Evolutionary conservation across 768 basidiomycete species (phyloP), one percentile per base, ranked within the genome.

Genomic region (Phylloporus scabripes): DNA sequence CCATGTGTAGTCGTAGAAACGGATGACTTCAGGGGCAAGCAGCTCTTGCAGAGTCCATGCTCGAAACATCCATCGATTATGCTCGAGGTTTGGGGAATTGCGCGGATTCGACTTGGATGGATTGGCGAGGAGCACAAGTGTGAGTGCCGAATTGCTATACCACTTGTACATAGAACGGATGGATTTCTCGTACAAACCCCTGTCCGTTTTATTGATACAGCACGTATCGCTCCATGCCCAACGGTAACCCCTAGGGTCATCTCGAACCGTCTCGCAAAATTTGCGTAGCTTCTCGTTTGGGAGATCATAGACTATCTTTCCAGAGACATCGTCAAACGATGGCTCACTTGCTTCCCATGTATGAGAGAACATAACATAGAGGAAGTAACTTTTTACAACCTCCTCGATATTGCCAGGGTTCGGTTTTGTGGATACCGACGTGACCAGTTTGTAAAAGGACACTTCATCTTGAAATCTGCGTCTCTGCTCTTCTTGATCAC

Each of bases 351-450:
- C 50, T n/a, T 48, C 51, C 56, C 56, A 58, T 5, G 46, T 53
- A 5, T 58, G 56, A 17, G 56, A 58, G 28, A 58, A 49, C 56
- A 57, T 58, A 39, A 57, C 44, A n/a, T 53, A 58, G 15, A 3
- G 21, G 37, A 57, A 57, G 26, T 50, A 58, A 3, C 5, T 2
- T 7, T 26, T 23, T 7, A 55, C 46, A 9, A 34, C 46, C 10
- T 21, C n/a, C 15, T 48, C 28, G 36, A 56, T 51, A 17, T 34
- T 1, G 33, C 2, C 33, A 6, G n/a, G 5, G n/a, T 34, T 17
- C 8, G 14, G n/a, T 17, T 2, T 12, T 0, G 7, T 34, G n/a
- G 33, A 34, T 17, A n/a, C 43, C n/a, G 37, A 57, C 1, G 50
- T 51, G 32, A 57, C 40, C 5, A 56, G 20, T 12, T 38, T 23